Evolutionary conservation across 345 rosid species (phyloP).

Genomic region (Barbarea vulgaris): DNA sequence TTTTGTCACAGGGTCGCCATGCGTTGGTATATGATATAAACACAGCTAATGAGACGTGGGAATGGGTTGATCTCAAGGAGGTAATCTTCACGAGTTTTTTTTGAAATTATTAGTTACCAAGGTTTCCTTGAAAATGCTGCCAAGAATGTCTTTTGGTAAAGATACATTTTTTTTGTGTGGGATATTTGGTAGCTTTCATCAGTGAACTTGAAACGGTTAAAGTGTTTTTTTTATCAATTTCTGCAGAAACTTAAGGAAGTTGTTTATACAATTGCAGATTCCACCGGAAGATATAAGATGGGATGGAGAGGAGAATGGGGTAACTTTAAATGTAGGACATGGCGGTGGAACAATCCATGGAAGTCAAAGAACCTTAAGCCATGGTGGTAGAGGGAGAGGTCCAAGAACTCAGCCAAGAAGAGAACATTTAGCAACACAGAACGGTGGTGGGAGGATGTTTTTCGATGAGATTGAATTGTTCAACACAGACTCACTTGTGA

Average conservation of each 20-base stretch:
- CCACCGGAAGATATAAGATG: conserved; percentile 79
- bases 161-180: not conserved
- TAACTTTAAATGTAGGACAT: conserved; percentile 51
- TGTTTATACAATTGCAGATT: conserved; percentile 49
- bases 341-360: conserved; percentile 51
- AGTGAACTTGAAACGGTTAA: not conserved
- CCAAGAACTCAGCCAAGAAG: conserved; percentile 57
- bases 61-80: conserved; percentile 95
- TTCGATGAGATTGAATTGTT: conserved; percentile 75
- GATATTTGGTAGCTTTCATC: not conserved
- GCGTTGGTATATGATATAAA: conserved; percentile 80
- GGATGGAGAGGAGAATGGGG: conserved; percentile 69
- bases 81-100: conserved; percentile 41
- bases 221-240: no score
- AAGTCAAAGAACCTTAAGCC: conserved; percentile 47
- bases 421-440: conserved; percentile 48
- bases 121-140: not conserved
- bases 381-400: conserved; percentile 57
- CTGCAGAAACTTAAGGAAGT: not conserved
- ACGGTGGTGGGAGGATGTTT: conserved; percentile 50
- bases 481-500: conserved; percentile 80
- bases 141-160: not conserved
- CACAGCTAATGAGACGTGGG: conserved; percentile 77
- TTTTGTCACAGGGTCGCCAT: conserved; percentile 67
- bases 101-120: not conserved